Evolutionary conservation across 2,329 filamentous ascomycete species (phyloP), one percentile per base, ranked within the genome.

Genomic region (Xylaria hypoxylon): DNA sequence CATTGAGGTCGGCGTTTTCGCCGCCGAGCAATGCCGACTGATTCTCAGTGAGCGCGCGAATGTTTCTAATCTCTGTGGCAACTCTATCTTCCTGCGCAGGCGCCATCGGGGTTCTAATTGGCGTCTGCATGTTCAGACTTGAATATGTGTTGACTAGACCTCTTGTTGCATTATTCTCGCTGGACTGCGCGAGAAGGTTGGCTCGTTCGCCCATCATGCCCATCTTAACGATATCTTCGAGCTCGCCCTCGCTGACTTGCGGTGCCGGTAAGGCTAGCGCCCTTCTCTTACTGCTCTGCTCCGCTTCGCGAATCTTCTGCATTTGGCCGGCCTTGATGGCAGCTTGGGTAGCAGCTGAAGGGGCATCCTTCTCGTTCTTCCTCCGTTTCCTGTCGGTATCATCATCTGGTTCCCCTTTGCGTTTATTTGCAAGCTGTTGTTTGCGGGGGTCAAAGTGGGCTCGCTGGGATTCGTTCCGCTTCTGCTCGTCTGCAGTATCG

Each of bases 151-250:
- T 93, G 64, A 98, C 87, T 51, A 99, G 84, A 4, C 94, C 94
- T 71, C 92, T 89, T 0, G 94, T 97, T 59, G 92, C 89, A 76
- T 93, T 89, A 70, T 94, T 96, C 66, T 97, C 93, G 77, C 92
- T 92, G 59, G 89, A 89, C 50, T 88, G 87, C 4, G 92, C 93
- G 77, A 92, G 84, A 69, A 86, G 83, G 74, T 90, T 94, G 48
- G 96, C 96, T 58, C 91, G 90, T 76, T 97, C 94, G 42, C 95
- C 96, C 67, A 94, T 88, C 87, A 97, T 92, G 50, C 96, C 95
- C 94, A 98, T 97, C 83, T 99, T 99, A 70, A 99, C 93, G 75
- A 99, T 98, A 72, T 97, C 94, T 76, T 99, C 96, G 65, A 99
- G 84, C 80, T 99, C 96, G 48, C 89, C 87, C 75, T 99, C 96